These are phyloP conservation scores for Podosphaera leucotricha DNA, from an alignment of 2,329 filamentous ascomycete species.

Conservation along the genomic window DNA sequence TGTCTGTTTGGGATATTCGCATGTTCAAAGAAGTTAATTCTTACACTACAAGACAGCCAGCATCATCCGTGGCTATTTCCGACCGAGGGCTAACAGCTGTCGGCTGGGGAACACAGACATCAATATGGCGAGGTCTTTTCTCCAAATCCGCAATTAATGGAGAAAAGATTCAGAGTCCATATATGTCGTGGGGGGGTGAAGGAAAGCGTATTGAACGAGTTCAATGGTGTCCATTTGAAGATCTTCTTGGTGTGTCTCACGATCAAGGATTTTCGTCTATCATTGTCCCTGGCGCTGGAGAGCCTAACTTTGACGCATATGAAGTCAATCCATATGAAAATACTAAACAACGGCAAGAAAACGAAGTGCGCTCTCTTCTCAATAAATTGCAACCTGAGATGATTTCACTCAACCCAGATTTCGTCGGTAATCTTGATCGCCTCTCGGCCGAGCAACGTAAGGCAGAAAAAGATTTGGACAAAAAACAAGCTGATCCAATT, in stretches of 20 bases:
- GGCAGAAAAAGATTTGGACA: slow-evolving; percentile 59
- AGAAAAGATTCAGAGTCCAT: slow-evolving; percentile 62
- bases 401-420: slow-evolving; percentile 85
- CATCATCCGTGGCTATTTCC: slow-evolving; percentile 64
- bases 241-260: slow-evolving; percentile 71
- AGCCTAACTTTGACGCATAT: slow-evolving; percentile 85
- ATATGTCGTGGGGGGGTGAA: slow-evolving; percentile 82
- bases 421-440: slow-evolving; percentile 69
- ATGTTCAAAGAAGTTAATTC: slow-evolving; percentile 84
- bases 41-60: slow-evolving; percentile 67
- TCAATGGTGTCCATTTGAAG: slow-evolving; percentile 85
- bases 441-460: slow-evolving; percentile 54
- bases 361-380: slow-evolving; percentile 68
- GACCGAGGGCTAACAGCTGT: slow-evolving; percentile 74
- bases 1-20: slow-evolving; percentile 89
- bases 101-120: slow-evolving; percentile 73
- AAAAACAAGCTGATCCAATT: slow-evolving; percentile 31
- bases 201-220: slow-evolving; percentile 60
- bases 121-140: slow-evolving; percentile 80
- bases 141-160: slow-evolving; percentile 47
- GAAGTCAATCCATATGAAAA: slow-evolving; percentile 94
- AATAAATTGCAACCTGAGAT: slow-evolving; percentile 94
- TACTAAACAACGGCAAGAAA: slow-evolving; percentile 73
- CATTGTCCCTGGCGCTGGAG: slow-evolving; percentile 81
- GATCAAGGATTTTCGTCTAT: slow-evolving; percentile 70